Base-by-base conservation (phyloP, 2,329 filamentous ascomycete species). In the Alternaria gansuensis region DNA sequence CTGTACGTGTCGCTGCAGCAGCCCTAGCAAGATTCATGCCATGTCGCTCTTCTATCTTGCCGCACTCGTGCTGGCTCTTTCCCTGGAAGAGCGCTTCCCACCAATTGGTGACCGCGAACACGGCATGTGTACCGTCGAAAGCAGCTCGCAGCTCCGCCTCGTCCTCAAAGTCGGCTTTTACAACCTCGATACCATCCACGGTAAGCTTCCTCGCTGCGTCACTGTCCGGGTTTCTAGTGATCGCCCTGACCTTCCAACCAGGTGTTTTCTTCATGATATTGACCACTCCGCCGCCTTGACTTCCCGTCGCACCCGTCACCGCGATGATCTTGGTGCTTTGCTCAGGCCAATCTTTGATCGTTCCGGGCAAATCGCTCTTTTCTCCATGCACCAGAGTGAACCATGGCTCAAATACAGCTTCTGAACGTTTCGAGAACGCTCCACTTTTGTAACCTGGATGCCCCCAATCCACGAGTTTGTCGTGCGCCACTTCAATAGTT, bases 331-430 rank as follows among this genome's bases (percentile, higher is more conserved):
- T 70, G 2, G 26, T 37, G 5, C 57, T 59, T n/a, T 40, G 56
- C 11, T 59, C 48, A 21, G 78, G 48, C 60, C 67, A 65, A 73
- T 75, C 13, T 14, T 51, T 44, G 3, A 71, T 14, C 1, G 80
- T 76, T 57, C 78, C 77, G 5, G 77, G 72, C n/a, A 83, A 69
- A 0, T 66, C 71, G 8, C 79, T 82, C 11, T 65, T 59, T 58
- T 83, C 80, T 9, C 78, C 77, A 64, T 83, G 81, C 54, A 80
- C 70, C 62, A 75, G 69, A 44, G 73, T 71, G 57, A 83, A 82
- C 46, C 82, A 68, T 8, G 81, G 81, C 49, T 83, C 82, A 75
- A 80, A 83, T 1, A 83, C 80, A 1, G 78, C 79, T 17, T 76
- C 72, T 1, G 78, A 76, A 5, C 81, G 74, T 66, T 77, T 75